phyloP scores from a whole-genome alignment of 768 basidiomycete genomes.

The Tulasnella sp. region DNA sequence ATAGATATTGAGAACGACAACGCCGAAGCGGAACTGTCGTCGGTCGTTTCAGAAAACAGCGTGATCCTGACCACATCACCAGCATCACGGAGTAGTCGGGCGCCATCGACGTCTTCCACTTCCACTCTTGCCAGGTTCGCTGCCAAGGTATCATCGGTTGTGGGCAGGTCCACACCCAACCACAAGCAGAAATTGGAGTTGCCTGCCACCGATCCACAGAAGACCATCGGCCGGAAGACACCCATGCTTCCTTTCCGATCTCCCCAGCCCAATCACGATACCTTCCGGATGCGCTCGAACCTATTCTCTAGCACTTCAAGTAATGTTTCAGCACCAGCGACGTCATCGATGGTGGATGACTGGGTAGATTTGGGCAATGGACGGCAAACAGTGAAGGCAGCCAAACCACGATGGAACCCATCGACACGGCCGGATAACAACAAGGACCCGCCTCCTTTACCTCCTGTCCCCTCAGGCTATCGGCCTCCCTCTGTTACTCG shows the following conservation, averaged over 20 bases:
- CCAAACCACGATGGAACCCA: constrained; percentile 69
- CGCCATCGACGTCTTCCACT: constrained; percentile 21
- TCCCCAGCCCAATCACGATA: constrained; percentile 34
- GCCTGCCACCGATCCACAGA: constrained; percentile 6
- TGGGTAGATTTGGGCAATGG: constrained; percentile 21
- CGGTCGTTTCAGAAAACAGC: constrained; percentile 15
- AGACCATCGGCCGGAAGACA: constrained; percentile 54
- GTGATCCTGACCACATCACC: background rate
- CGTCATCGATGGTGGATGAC: constrained; percentile 23
- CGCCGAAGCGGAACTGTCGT: constrained; percentile 57
- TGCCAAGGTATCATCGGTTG: constrained; percentile 51
- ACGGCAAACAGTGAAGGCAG: background rate
- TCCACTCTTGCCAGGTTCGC: constrained; percentile 68
- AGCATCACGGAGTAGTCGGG: constrained; percentile 5
- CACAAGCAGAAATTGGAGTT: constrained; percentile 11
- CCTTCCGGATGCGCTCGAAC: constrained; percentile 17
- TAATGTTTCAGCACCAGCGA: constrained; percentile 39
- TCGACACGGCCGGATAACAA: constrained; percentile 58
- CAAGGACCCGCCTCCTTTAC: constrained; percentile 48
- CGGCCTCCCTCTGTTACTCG: constrained; percentile 23
- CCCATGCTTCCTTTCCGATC: constrained; percentile 57
- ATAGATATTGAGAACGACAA: constrained; percentile 48
- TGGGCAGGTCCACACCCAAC: constrained; percentile 33
- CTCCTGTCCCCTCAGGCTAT: constrained; percentile 32
- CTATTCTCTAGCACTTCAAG: constrained; percentile 20